Evolutionary conservation across 2,329 filamentous ascomycete species (phyloP).

Genomic region (Fusarium concolor): DNA sequence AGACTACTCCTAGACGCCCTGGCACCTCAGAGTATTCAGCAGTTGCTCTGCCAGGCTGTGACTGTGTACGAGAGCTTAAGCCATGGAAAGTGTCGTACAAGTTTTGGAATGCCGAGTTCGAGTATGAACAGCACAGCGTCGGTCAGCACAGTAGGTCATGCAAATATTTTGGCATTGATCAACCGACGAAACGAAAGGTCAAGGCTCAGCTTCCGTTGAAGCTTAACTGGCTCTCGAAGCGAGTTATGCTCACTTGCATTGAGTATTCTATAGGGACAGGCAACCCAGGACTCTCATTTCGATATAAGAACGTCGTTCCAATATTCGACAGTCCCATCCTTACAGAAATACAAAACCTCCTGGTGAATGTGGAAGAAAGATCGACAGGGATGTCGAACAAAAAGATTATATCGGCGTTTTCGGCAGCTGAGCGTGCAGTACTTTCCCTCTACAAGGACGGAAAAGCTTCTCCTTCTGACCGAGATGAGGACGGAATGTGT

Average conservation of each 20-base stretch:
- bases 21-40: background rate
- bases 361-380: too few species aligned
- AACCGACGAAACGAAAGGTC: background rate
- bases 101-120: background rate
- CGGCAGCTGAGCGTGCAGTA: background rate
- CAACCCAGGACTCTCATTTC: background rate
- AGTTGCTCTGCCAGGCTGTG: background rate
- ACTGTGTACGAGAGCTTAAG: background rate
- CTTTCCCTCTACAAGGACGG: background rate
- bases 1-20: too few species aligned
- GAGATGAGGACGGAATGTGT: accelerated
- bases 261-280: background rate
- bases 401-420: background rate
- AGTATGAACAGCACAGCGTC: background rate
- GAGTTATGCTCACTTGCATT: background rate
- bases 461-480: background rate
- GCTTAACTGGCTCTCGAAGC: background rate
- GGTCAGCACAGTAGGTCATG: background rate
- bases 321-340: accelerated
- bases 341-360: background rate
- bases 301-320: background rate
- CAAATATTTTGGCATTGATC: background rate
- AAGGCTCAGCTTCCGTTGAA: background rate
- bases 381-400: too few species aligned
- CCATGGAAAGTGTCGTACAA: accelerated